Base-by-base conservation (phyloP, 345 rosid species). In the Gossypium mustelinum region DNA sequence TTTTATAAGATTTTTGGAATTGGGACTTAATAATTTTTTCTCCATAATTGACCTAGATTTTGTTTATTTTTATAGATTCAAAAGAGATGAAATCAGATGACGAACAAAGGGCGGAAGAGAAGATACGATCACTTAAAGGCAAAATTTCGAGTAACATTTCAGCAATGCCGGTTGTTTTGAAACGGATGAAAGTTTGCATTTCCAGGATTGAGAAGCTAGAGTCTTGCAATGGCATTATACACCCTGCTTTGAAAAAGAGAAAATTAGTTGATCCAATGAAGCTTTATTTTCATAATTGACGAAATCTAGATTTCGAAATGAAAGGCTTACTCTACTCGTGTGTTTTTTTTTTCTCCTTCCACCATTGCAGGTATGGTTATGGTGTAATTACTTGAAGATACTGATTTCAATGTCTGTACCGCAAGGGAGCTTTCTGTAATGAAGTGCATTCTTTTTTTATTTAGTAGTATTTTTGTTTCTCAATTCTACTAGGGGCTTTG, bases 131-230 rank as follows among this genome's bases (percentile, higher is more conserved):
- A 82, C 75, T 89, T 9, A 83, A 82, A 73, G 87, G 85, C 10
- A 85, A 79, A 82, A 75, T 85, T 7, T 81, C 84, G 1, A 81
- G 75, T 44, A 90, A 87, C 66, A 63, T 78, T 39, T 72, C 87
- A 0, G 79, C 85, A 12, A 25, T 87, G 81, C 91, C 91, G 10
- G 65, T 72, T 56, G 81, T 86, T 75, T 64, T 84, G 58, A 85
- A 87, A 82, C 85, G 92, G 81, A 51, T 89, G 86, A 81, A 81
- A 62, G 92, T 87, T 18, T 90, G 90, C 73, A 68, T 88, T 20
- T 83, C 84, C 51, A 81, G 76, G 73, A 87, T 90, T 6, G 83
- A 86, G 74, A 82, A 83, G 43, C 82, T 89, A 55, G 83, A 83
- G 77, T 83, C 90, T 16, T 61, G 61, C 57, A 78, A 76, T 22